Evolutionary conservation across 1,284 basidiomycete genomes (phyloP), one percentile per base, ranked within the genome.

Genomic region (Agaricales sp.): DNA sequence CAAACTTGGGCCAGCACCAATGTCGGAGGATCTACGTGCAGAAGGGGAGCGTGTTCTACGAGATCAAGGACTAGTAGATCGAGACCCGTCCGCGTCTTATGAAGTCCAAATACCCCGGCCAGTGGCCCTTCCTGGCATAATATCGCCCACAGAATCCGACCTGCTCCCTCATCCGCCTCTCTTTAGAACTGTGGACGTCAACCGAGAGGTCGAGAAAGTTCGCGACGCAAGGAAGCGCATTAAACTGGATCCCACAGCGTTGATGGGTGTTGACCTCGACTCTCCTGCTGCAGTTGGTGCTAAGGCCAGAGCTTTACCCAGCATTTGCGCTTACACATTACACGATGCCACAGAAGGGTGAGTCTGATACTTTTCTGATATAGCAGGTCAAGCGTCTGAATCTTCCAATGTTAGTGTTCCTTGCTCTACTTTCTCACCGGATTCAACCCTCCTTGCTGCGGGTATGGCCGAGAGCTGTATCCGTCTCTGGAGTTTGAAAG

Each of bases 401-500:
- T 21, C 35, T 53, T 50, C 45, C 51, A 44, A 45, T 51, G 22
- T 22, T 58, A 95, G 92, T 20, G 76, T 87, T 13, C 90, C 93
- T 2, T 92, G 89, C 57, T 84, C 82, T 50, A 81, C 84, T 13
- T 97, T 99, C 60, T 98, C 95, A 14, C 77, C 78, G 46, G 96
- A 99, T 64, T 86, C 86, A 1, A 88, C 92, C 3, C 66, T 99
- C n/a, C 83, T 99, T 78, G 96, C 95, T 1, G 91, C 89, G 22
- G 96, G 96, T 1, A 98, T 97, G 60, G 79, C 92, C 30, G 95
- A 99, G 66, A 97, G 94, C 59, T 95, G 92, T 58, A 87, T 99
- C 52, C 79, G 94, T 50, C 58, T 99, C 51, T 99, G 96, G 95
- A 96, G 82, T 61, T 67, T 98, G 50, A 97, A 94, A 60, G 92